Evolutionary conservation across 495 filamentous ascomycete species (phyloP).

Genomic region (Pseudoneurospora amorphoporcata): DNA sequence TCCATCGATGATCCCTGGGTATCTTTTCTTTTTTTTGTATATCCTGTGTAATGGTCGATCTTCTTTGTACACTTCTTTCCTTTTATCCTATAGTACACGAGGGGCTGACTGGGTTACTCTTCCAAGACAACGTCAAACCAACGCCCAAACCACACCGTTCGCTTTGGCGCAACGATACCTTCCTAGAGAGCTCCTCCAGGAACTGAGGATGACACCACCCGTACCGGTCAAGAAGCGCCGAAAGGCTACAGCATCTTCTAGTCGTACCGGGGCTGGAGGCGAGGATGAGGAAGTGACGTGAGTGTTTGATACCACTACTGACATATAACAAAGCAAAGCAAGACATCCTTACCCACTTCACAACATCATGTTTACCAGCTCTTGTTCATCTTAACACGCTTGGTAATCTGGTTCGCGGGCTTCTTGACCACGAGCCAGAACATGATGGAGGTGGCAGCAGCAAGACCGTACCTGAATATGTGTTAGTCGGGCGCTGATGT

Average conservation of each 20-base stretch:
- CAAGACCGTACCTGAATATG: conserved; percentile 69
- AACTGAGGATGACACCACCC: conserved; percentile 62
- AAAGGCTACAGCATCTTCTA: not conserved
- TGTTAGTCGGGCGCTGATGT: not conserved
- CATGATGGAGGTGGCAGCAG: conserved; percentile 83
- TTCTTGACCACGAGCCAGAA: conserved; percentile 86
- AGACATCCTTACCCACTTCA: not conserved
- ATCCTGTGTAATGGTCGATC: not conserved
- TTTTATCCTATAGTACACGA: conserved; percentile 24
- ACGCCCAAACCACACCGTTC: conserved; percentile 62
- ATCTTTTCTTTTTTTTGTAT: conserved; percentile 12
- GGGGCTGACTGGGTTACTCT: conserved; percentile 15
- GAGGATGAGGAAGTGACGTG: conserved; percentile 19
- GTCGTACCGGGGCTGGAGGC: not conserved
- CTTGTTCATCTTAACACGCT: conserved; percentile 68
- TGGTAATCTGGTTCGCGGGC: conserved; percentile 60
- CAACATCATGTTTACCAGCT: conserved; percentile 49
- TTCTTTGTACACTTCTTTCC: conserved; percentile 11
- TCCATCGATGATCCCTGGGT: conserved; percentile 8
- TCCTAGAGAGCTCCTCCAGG: conserved; percentile 71
- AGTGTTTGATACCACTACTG: not conserved
- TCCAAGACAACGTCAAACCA: conserved; percentile 67
- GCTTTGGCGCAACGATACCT: conserved; percentile 73
- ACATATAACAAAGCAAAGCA: not conserved
- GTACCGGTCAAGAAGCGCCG: conserved; percentile 15